Conservation (phyloP, 768 basidiomycete species). For the Pisolithus orientalis region DNA sequence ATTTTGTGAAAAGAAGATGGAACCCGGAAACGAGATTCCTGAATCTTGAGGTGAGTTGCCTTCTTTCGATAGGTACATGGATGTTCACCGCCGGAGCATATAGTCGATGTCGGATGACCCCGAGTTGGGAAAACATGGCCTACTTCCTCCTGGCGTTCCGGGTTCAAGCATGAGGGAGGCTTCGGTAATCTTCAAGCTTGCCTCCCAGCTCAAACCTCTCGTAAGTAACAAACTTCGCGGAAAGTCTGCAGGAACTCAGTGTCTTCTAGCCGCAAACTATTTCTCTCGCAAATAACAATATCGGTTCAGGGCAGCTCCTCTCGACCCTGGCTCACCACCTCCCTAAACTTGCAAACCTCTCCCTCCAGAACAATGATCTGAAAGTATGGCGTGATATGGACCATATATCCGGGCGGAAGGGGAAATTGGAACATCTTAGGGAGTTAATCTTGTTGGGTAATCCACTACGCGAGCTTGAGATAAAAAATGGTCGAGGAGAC, state of each 20-base stretch:
- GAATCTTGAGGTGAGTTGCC: constrained; percentile 69
- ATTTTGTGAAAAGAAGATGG: constrained; percentile 69
- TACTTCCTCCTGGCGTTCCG: constrained; percentile 63
- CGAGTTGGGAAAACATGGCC: constrained; percentile 61
- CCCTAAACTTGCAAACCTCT: constrained; percentile 73
- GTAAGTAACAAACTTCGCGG: constrained; percentile 32
- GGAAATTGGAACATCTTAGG: constrained; percentile 55
- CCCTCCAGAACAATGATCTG: constrained; percentile 73
- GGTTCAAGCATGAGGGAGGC: constrained; percentile 61
- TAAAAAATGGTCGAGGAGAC: constrained; percentile 49
- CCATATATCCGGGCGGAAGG: constrained; percentile 49
- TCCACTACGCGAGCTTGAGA: constrained; percentile 61
- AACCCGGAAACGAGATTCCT: constrained; percentile 63
- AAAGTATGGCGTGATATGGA: constrained; percentile 66
- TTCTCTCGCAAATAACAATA: constrained; percentile 77
- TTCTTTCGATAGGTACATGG: constrained; percentile 3
- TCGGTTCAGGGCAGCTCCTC: constrained; percentile 53
- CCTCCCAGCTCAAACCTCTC: constrained; percentile 68
- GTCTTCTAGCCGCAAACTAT: constrained; percentile 61
- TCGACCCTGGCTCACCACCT: constrained; percentile 64
- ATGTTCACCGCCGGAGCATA: background rate
- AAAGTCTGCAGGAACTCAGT: background rate
- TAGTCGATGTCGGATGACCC: constrained; percentile 79
- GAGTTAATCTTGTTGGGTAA: constrained; percentile 74
- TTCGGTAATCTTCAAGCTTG: constrained; percentile 85